Percentiles rank a stretch among this genome's conserved stretches.
These are phyloP conservation scores for Taxawa tesnikishii DNA, from an alignment of 2,329 filamentous ascomycete species.

Conservation along the genomic window DNA sequence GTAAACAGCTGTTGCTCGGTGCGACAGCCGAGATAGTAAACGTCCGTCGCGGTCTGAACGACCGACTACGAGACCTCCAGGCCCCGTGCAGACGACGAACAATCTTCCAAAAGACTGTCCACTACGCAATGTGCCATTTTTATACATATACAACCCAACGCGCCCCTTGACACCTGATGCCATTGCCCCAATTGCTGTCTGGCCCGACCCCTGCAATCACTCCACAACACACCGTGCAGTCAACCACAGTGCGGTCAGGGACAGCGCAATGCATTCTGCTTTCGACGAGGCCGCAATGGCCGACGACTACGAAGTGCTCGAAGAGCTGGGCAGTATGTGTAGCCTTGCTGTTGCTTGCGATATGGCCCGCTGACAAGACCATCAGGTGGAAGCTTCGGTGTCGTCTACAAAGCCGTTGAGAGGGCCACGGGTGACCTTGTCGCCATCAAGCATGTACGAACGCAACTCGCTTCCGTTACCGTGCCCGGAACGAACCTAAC, in stretches of 20 bases:
- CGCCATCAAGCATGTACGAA: slow-evolving; percentile 94
- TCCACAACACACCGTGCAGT: neutral
- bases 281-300: slow-evolving; percentile 41
- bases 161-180: too few relatives aligned
- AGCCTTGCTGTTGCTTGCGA: neutral
- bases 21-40: too few relatives aligned
- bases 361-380: neutral
- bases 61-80: too few relatives aligned
- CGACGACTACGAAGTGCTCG: slow-evolving; percentile 82
- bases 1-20: too few relatives aligned
- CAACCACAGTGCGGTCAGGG: neutral
- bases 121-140: too few relatives aligned
- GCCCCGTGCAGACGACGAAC: too few relatives aligned
- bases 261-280: slow-evolving; percentile 8
- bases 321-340: slow-evolving; percentile 87
- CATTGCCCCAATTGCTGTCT: too few relatives aligned
- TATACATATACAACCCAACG: too few relatives aligned
- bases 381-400: slow-evolving; percentile 83
- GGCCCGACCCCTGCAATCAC: too few relatives aligned
- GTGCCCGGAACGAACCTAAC: slow-evolving; percentile 8
- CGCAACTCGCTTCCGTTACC: too few relatives aligned
- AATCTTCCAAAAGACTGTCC: too few relatives aligned
- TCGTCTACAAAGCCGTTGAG: slow-evolving; percentile 95
- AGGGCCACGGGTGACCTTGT: slow-evolving; percentile 82
- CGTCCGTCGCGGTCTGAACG: too few relatives aligned